Conservation (phyloP, 192 early-diverging fungal genomes). For the Backusella parvicylindrica region DNA sequence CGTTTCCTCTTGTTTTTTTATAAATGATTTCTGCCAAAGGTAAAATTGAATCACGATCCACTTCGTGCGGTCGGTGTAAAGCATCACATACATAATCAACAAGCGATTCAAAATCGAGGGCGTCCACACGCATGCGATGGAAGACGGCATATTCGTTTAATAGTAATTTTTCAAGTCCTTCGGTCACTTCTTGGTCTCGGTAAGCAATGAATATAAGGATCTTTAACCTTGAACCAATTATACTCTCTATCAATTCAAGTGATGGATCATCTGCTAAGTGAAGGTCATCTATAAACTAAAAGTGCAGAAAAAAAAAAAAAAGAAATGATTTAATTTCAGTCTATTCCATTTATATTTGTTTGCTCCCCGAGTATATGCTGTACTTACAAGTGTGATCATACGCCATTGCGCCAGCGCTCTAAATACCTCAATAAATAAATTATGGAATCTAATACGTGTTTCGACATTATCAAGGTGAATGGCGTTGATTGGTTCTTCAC, state of each 20-base stretch:
- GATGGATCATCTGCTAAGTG: conserved; percentile 35
- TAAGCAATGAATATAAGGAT: conserved; percentile 23
- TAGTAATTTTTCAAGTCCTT: conserved; percentile 3
- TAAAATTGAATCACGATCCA: conserved; percentile 8
- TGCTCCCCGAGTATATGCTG: not conserved
- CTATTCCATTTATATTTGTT: not conserved
- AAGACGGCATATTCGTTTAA: conserved; percentile 5
- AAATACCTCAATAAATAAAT: conserved; percentile 28
- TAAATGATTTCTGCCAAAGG: conserved; percentile 26
- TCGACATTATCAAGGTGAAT: conserved; percentile 17
- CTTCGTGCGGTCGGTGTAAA: conserved; percentile 11
- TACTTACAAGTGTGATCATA: conserved; percentile 32
- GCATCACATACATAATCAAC: conserved; percentile 22
- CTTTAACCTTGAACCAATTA: conserved; percentile 19
- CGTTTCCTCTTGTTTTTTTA: conserved; percentile 28
- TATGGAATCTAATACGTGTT: conserved; percentile 21
- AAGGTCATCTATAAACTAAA: conserved; percentile 32
- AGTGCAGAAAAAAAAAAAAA: not conserved
- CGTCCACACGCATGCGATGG: conserved; percentile 20
- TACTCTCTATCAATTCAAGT: conserved; percentile 21
- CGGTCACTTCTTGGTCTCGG: conserved; percentile 18
- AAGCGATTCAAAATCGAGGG: conserved; percentile 21
- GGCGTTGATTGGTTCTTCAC: not conserved
- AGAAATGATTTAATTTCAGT: not conserved
- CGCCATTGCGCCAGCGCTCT: conserved; percentile 22